phyloP scores from a whole-genome alignment of 805 yeast species.

The Cyberlindnera bimundalis region DNA sequence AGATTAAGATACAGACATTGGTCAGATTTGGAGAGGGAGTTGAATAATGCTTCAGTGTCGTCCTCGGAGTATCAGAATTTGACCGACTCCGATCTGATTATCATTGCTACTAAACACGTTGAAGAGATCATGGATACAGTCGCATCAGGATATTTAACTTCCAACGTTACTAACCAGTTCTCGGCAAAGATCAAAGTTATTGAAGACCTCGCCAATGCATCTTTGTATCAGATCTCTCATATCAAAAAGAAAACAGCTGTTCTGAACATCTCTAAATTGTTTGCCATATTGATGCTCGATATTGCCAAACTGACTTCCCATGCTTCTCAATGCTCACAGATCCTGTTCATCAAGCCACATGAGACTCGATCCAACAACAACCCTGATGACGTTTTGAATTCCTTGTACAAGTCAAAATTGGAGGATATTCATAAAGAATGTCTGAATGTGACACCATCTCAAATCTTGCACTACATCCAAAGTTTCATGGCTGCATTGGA shows the following conservation, averaged over 20 bases:
- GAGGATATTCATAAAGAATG: slow-evolving; percentile 20
- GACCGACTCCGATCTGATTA: slow-evolving; percentile 30
- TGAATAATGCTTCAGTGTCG: slow-evolving; percentile 12
- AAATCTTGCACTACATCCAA: slow-evolving; percentile 32
- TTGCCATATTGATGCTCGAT: slow-evolving; percentile 32
- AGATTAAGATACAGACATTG: slow-evolving; percentile 17
- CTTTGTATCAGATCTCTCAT: slow-evolving; percentile 26
- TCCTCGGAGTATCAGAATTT: slow-evolving; percentile 8
- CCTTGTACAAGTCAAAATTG: slow-evolving; percentile 23
- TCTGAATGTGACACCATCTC: slow-evolving; percentile 17
- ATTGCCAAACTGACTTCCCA: slow-evolving; percentile 30
- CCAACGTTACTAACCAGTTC: slow-evolving; percentile 25
- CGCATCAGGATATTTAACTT: slow-evolving; percentile 25
- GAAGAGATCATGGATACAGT: slow-evolving; percentile 36
- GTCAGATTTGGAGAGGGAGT: slow-evolving; percentile 18
- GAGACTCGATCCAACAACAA: slow-evolving; percentile 25
- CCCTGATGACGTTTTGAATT: slow-evolving; percentile 29
- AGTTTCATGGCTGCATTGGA: slow-evolving; percentile 32
- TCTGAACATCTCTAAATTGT: slow-evolving; percentile 34
- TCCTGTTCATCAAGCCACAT: slow-evolving; percentile 37
- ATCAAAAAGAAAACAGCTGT: slow-evolving; percentile 29
- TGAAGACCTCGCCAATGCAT: slow-evolving; percentile 16
- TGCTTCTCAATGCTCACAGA: slow-evolving; percentile 30
- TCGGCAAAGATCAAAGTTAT: slow-evolving; percentile 27
- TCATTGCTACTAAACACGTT: slow-evolving; percentile 29